These are phyloP conservation scores for Epichloe hybrida DNA, from an alignment of 2,329 filamentous ascomycete species.

Conservation along the genomic window DNA sequence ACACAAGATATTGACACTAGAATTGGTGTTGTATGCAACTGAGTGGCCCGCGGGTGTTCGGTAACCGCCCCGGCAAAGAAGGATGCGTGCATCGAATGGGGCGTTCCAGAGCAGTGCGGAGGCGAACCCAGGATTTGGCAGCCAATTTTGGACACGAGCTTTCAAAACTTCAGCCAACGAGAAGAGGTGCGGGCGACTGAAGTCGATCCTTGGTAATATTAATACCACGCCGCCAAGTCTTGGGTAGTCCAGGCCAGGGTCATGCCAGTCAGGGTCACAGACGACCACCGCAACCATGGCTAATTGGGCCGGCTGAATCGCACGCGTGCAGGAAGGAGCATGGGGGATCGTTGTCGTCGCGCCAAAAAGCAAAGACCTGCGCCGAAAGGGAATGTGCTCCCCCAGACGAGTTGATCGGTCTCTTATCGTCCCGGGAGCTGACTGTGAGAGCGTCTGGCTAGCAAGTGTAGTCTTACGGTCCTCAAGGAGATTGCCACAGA, in stretches of 20 bases:
- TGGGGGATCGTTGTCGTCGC: no score
- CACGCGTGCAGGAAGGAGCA: no score
- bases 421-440: no score
- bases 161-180: constrained; percentile 4
- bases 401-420: no score
- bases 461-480: no score
- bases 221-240: not conserved
- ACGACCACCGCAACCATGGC: not conserved
- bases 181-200: constrained; percentile 8
- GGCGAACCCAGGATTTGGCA: constrained; percentile 1
- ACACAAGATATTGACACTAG: not conserved
- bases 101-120: not conserved
- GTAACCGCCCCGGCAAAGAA: not conserved
- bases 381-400: no score
- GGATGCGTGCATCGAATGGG: not conserved
- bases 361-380: no score
- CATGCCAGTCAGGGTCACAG: not conserved
- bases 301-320: not conserved
- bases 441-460: no score
- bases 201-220: constrained; percentile 11
- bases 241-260: not conserved
- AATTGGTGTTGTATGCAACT: not conserved
- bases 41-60: not conserved
- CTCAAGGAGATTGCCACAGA: no score
- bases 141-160: constrained; percentile 22